Percentiles rank a stretch among this genome's conserved stretches.
Conservation (phyloP, 1,284 basidiomycete genomes). For the Chalciporus piperatoides region DNA sequence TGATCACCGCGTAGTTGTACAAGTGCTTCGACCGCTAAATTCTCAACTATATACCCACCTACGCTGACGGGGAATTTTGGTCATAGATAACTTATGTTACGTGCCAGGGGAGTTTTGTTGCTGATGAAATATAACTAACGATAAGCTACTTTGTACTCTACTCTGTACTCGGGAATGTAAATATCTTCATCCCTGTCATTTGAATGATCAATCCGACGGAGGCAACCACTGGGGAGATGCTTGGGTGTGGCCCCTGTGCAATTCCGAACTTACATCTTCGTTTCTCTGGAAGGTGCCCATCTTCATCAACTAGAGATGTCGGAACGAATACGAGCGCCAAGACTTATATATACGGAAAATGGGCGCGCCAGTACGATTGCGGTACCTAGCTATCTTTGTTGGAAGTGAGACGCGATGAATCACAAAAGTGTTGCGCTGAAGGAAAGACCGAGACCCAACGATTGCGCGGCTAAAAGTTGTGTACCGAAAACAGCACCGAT, state of each 20-base stretch:
- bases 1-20: conserved; percentile 27
- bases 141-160: background rate
- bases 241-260: no score
- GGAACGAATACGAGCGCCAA: background rate
- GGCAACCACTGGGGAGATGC: no score
- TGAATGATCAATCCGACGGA: background rate
- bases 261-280: no score
- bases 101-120: background rate
- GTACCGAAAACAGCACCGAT: background rate
- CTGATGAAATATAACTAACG: background rate
- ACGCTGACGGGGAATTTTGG: background rate
- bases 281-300: no score
- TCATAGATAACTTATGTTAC: background rate
- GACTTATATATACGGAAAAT: background rate
- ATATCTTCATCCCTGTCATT: background rate
- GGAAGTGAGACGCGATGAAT: no score
- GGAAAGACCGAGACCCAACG: background rate
- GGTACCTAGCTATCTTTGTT: no score
- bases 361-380: background rate
- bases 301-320: no score
- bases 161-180: background rate
- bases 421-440: no score
- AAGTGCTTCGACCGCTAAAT: background rate
- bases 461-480: background rate
- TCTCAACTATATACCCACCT: background rate